Evolutionary conservation across 2,329 filamentous ascomycete genomes (phyloP), one percentile per base, ranked within the genome.

Genomic region (Karstenula rhodostoma): DNA sequence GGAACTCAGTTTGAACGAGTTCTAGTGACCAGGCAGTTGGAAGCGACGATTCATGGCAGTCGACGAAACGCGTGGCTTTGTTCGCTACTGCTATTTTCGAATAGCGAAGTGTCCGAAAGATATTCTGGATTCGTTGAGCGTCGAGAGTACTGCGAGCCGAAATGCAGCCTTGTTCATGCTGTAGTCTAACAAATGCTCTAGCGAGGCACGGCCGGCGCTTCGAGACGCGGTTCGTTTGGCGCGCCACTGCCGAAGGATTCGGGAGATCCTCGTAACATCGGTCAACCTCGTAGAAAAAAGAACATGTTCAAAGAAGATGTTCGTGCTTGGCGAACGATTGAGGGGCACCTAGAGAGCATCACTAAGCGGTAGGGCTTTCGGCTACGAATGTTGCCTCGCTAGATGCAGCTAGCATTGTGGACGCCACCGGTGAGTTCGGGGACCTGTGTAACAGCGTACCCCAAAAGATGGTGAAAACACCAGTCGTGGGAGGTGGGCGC

Each of bases 311-410:
- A 51, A 59, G 58, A 25, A 54, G 56, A 47, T 32, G 22, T 27
- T 57, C 47, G 23, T 46, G 50, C 63, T 67, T 67, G 65, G 65
- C 65, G 46, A 58, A 60, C 56, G 52, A 47, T 52, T 61, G 27
- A 57, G 56, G 25, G 43, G 22, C 13, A 37, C 35, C 12, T 37
- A 42, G 53, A 42, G 52, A 33, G 56, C 55, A 62, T 52, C 46
- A 53, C 51, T 61, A 63, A 66, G 59, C 63, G 60, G 57, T 68
- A 66, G 59, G 64, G 60, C 61, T 56, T n/a, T 51, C 44, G 44
- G 35, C 12, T 57, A 47, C 19, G 55, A 52, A 43, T 59, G 54
- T 55, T 57, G 51, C 56, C 60, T 62, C 56, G 50, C 61, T 51
- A 59, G 53, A 50, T 44, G 23, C 25, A 37, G 43, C 37, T 27